Percentiles rank a stretch among this genome's conserved stretches.
Evolutionary conservation across 2,329 filamentous ascomycete species (phyloP).

Genomic region (Trichoderma guizhouense): DNA sequence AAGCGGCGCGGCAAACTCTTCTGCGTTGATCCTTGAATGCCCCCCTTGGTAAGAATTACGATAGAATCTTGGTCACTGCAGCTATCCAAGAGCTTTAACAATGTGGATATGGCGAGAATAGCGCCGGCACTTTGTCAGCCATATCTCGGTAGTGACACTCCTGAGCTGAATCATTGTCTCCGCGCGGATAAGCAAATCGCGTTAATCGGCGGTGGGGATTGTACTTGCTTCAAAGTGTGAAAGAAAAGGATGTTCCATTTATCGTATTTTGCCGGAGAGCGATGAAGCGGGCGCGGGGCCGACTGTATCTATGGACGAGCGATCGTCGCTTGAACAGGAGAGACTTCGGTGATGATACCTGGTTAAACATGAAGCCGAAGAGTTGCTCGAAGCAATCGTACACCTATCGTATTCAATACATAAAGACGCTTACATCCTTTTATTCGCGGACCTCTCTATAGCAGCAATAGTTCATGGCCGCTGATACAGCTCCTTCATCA

Average conservation of each 20-base stretch:
- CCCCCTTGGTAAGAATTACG: not conserved
- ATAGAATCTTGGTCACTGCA: not conserved
- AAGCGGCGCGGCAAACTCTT: not conserved
- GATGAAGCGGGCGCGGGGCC: not conserved
- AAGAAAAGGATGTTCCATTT: not conserved
- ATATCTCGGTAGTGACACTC: not conserved
- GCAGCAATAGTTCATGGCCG: not conserved
- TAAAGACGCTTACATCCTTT: not conserved
- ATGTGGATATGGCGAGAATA: not conserved
- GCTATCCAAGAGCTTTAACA: not conserved
- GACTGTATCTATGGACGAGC: not conserved
- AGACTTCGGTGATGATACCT: not conserved
- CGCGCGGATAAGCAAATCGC: no score
- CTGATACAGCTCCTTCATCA: not conserved
- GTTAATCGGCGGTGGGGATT: not conserved
- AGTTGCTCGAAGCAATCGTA: not conserved
- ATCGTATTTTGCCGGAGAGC: not conserved
- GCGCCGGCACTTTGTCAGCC: not conserved
- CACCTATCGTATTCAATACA: not conserved
- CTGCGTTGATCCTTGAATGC: not conserved
- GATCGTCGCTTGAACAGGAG: not conserved
- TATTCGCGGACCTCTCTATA: rapidly evolving
- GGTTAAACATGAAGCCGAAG: not conserved
- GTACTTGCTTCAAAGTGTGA: not conserved
- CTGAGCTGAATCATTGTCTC: no score